These are phyloP conservation scores for Penicillium ucsense DNA, from an alignment of 495 filamentous ascomycete genomes.

Conservation along the genomic window DNA sequence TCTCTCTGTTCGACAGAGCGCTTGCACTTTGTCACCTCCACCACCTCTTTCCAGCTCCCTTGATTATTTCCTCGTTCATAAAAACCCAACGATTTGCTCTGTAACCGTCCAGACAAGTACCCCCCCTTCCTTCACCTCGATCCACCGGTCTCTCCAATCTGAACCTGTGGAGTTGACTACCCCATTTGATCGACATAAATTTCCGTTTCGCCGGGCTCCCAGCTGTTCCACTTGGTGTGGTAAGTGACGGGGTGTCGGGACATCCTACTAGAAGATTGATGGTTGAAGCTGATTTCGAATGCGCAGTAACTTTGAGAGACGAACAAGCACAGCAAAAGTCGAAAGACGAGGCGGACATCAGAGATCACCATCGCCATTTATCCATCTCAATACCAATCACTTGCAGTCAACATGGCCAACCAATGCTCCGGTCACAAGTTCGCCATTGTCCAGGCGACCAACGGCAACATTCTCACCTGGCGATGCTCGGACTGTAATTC, in stretches of 20 bases:
- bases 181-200: slow-evolving; percentile 13
- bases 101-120: no score
- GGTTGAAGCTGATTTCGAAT: no score
- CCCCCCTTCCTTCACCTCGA: no score
- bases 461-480: slow-evolving; percentile 42
- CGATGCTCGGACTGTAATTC: slow-evolving; percentile 42
- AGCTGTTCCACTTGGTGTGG: slow-evolving; percentile 8
- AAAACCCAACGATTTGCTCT: no score
- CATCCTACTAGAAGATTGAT: slow-evolving; percentile 7
- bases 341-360: no score
- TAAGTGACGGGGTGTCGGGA: slow-evolving; percentile 13
- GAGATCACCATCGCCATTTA: no score
- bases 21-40: no score
- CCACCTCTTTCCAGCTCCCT: no score
- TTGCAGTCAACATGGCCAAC: slow-evolving; percentile 31
- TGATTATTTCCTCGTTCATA: no score
- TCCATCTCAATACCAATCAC: not conserved
- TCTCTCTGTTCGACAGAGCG: no score
- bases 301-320: no score
- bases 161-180: slow-evolving; percentile 2
- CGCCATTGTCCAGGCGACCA: slow-evolving; percentile 36
- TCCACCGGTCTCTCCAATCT: not conserved
- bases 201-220: slow-evolving; percentile 18
- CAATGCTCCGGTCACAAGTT: slow-evolving; percentile 38
- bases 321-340: no score